phyloP scores from a whole-genome alignment of 257 asterid genomes.

The Przewalskia tangutica region DNA sequence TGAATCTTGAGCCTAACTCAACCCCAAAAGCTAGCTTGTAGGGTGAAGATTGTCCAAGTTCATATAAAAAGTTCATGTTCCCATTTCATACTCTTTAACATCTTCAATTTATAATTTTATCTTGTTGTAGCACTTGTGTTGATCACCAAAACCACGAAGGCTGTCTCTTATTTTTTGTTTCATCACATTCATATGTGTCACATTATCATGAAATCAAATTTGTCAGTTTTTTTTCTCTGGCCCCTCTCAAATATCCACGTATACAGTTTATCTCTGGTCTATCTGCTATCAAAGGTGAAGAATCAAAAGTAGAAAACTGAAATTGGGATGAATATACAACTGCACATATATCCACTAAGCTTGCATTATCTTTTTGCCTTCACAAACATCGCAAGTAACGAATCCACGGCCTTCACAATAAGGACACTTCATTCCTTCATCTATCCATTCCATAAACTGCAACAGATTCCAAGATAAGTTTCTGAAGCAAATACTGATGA shows the following conservation, averaged over 20 bases:
- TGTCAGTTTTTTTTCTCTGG: not conserved
- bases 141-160: not conserved
- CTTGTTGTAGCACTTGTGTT: not conserved
- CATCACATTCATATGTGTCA: not conserved
- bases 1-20: too few species aligned
- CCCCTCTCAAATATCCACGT: not conserved
- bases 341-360: conserved; percentile 3
- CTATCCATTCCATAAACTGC: conserved; percentile 94
- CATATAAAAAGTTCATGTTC: too few species aligned
- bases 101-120: not conserved
- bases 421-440: conserved; percentile 71
- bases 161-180: not conserved
- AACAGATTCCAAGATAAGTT: not conserved
- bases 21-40: too few species aligned
- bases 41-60: too few species aligned
- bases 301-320: not conserved
- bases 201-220: not conserved
- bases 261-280: not conserved
- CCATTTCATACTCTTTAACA: too few species aligned
- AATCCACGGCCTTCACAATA: conserved; percentile 78
- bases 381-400: conserved; percentile 55
- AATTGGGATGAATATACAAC: not conserved
- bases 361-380: conserved; percentile 28
- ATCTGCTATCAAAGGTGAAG: not conserved
- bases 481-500: not conserved